Conservation (phyloP, 23 red algal genomes). For the Gracilaria vermiculophylla region DNA sequence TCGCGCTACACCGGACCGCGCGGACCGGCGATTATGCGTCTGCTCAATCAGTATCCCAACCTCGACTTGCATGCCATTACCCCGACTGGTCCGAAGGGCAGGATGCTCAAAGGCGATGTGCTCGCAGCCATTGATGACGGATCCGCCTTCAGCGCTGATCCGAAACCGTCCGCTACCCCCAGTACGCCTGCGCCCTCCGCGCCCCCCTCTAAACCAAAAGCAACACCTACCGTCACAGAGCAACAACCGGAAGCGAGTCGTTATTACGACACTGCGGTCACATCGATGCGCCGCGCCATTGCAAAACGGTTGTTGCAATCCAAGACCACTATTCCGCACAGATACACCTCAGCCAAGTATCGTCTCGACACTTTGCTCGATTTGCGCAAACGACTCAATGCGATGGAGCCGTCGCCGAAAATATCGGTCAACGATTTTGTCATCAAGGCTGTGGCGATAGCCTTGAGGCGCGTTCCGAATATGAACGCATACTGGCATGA, state of each 20-base stretch:
- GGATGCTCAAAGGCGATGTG: slow-evolving; percentile 72
- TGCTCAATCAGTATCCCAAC: slow-evolving; percentile 61
- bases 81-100: slow-evolving; percentile 54
- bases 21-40: slow-evolving; percentile 61
- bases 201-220: neutral
- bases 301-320: slow-evolving; percentile 34
- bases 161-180: neutral
- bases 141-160: slow-evolving; percentile 23
- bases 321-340: slow-evolving; percentile 53
- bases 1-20: slow-evolving; percentile 1
- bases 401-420: slow-evolving; percentile 38
- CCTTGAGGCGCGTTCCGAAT: slow-evolving; percentile 71
- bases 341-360: slow-evolving; percentile 38
- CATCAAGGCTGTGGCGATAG: slow-evolving; percentile 74
- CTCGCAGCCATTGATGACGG: slow-evolving; percentile 56
- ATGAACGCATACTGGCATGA: slow-evolving; percentile 77
- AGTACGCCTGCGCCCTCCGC: neutral
- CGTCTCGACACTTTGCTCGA: slow-evolving; percentile 43
- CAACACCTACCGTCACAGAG: neutral
- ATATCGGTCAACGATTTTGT: slow-evolving; percentile 95
- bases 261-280: slow-evolving; percentile 32
- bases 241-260: neutral
- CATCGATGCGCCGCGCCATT: slow-evolving; percentile 51
- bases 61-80: slow-evolving; percentile 26
- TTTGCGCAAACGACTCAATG: slow-evolving; percentile 48